Conservation (phyloP, 129 eudicot genomes). For the Solidago caesia region DNA sequence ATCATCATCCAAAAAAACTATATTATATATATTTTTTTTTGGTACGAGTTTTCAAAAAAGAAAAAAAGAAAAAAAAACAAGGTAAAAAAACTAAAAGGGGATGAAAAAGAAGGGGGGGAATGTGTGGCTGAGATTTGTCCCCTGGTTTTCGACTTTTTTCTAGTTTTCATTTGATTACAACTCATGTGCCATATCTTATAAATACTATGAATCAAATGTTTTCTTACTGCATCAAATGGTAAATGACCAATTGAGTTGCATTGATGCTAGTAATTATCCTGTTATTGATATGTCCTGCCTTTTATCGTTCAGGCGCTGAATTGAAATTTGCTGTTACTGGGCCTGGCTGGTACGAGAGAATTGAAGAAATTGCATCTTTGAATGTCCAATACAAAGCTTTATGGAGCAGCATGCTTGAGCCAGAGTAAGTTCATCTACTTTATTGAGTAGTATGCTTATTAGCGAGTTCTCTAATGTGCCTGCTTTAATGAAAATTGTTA, state of each 20-base stretch:
- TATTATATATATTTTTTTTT: neutral
- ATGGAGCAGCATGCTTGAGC: constrained; percentile 49
- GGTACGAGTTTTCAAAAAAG: too few relatives aligned
- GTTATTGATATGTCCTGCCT: constrained; percentile 6
- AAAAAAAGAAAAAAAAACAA: too few relatives aligned
- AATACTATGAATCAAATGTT: constrained; percentile 1
- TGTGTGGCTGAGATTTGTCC: too few relatives aligned
- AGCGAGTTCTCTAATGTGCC: neutral
- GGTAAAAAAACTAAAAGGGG: too few relatives aligned
- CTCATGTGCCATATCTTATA: neutral
- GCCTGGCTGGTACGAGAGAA: constrained; percentile 48
- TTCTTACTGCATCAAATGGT: neutral
- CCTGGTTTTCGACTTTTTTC: too few relatives aligned
- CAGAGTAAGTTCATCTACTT: constrained; percentile 49
- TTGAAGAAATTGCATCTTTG: constrained; percentile 54
- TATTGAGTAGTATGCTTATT: neutral
- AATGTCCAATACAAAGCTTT: constrained; percentile 57
- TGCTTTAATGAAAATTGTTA: neutral
- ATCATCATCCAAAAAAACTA: too few relatives aligned
- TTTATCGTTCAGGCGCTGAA: constrained; percentile 44
- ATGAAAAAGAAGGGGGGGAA: too few relatives aligned
- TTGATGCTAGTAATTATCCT: constrained; percentile 12
- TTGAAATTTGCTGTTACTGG: constrained; percentile 49
- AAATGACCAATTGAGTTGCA: neutral
- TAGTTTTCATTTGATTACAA: too few relatives aligned